Evolutionary conservation across 1,284 basidiomycete species (phyloP), one percentile per base, ranked within the genome.

Genomic region (Puccinia polysora): DNA sequence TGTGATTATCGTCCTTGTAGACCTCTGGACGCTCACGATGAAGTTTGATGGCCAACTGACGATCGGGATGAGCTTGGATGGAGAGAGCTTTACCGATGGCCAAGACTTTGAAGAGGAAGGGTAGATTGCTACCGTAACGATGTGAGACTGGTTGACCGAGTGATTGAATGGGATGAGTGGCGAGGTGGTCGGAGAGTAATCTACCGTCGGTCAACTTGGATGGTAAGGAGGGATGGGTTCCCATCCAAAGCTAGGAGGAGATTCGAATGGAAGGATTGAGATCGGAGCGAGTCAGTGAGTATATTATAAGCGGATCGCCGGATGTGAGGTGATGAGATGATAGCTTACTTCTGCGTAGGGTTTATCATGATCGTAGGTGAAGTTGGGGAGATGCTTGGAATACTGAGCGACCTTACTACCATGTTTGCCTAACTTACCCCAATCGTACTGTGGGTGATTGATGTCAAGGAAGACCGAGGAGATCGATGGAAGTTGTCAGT

Each of bases 11-110:
- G 80, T 97, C 91, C 83, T 92, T 95, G 82, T 97, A 97, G 73
- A 96, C 84, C 60, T 90, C 85, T 0, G 92, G 91, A 73, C 87
- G 84, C 76, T 86, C 84, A 15, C 82, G 82, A 78, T 92, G 88
- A 59, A 98, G 81, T 75, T 82, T 82, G 81, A 89, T 85, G 0
- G 92, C 95, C 18, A 91, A 88, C 77, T 82, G 78, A 84, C 97
- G 97, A 82, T 97, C 90, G 4, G 96, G 96, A 80, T 99, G 96
- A 5, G 91, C 91, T 82, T 99, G 95, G 71, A 99, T 96, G 77
- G 90, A 94, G 73, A 99, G 83, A 0, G 95, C 93, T 80, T 96
- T 97, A 76, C 88, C 86, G 75, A 98, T 95, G 18, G 90, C 89
- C 47, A 99, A 85, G 18, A 95, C 87, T 80, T 97, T 96, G 85